These are phyloP conservation scores for Pyronema omphalodes DNA, from an alignment of 495 filamentous ascomycete species.

Conservation along the genomic window DNA sequence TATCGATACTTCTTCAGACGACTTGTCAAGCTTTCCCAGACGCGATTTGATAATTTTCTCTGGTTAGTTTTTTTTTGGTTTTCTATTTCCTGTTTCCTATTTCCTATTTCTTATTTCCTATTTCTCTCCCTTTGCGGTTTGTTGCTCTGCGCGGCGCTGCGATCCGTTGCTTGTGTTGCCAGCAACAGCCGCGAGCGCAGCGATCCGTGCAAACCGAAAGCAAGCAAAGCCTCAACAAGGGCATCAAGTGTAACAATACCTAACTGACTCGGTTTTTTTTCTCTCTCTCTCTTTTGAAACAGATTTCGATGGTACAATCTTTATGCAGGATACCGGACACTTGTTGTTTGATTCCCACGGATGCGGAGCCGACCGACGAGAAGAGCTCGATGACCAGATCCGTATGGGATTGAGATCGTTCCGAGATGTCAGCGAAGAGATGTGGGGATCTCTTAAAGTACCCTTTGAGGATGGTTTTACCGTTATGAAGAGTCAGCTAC, in stretches of 20 bases:
- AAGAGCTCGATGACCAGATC: slow-evolving; percentile 47
- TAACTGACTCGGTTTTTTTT: neutral
- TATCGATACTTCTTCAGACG: slow-evolving; percentile 14
- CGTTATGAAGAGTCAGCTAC: slow-evolving; percentile 43
- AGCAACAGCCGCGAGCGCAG: neutral
- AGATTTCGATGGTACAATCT: slow-evolving; percentile 67
- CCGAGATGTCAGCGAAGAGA: slow-evolving; percentile 57
- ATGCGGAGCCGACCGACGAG: slow-evolving; percentile 38
- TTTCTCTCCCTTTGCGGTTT: neutral
- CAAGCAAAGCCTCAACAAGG: neutral
- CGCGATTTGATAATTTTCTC: slow-evolving; percentile 25
- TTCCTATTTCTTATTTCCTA: no score
- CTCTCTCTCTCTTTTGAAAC: neutral
- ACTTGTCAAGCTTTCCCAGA: slow-evolving; percentile 9
- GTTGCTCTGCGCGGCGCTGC: neutral
- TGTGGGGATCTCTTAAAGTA: slow-evolving; percentile 52
- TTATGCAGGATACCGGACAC: slow-evolving; percentile 63
- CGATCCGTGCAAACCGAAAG: neutral
- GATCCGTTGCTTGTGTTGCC: neutral
- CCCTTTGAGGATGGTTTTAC: slow-evolving; percentile 60
- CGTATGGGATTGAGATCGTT: slow-evolving; percentile 49
- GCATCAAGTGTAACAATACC: neutral
- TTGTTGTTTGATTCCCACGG: slow-evolving; percentile 52
- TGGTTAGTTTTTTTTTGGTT: slow-evolving; percentile 9
- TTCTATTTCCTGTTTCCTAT: no score